Base-by-base conservation (phyloP, 2,329 filamentous ascomycete species). In the Ophiosphaerella korrae region DNA sequence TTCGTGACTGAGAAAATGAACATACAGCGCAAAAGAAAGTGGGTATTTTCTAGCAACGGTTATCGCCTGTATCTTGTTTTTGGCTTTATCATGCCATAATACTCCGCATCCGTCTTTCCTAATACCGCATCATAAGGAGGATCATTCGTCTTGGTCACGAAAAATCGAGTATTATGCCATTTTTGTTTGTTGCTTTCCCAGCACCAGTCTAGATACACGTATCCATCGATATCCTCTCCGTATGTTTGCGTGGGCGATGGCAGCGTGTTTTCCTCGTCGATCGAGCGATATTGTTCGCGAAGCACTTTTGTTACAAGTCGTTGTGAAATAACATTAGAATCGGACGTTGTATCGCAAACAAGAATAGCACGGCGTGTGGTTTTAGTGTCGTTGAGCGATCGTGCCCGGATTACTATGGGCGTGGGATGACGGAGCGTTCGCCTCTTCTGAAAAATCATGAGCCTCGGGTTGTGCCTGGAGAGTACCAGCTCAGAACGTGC, bases 251-350 rank as follows among this genome's bases (percentile, higher is more conserved):
- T 18, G 5, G 5, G 35, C 35, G 14, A 9, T 18, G 14, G 13
- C 11, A 18, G 8, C n/a, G 16, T 14, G 14, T 18, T 16, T 37
- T 18, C 5, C 14, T 37, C 35, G n/a, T 18, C 35, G 14, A 37
- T 12, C 9, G 35, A 3, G 16, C 24, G 35, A 3, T 31, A n/a
- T 32, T 24, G 34, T 24, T 44, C 41, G n/a, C 33, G 7, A 16
- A 50, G 47, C 3, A 44, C 35, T 24, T 50, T 24, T 6, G 40
- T 50, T 7, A 50, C 47, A 14, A 50, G 40, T 12, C 23, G 18
- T 7, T 42, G 29, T 3, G 37, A 34, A n/a, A 48, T 36, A 18
- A 48, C 14, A 14, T 48, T 48, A 7, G 21, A 6, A 16, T 48
- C 31, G 7, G 37, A 42, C 5, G 23, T 12, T 2, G 14, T 11